A percentile compares a stretch with the other conserved stretches of the same genome.
phyloP scores from a whole-genome alignment of 192 early-diverging fungal species.

The Backusella morwellensis region DNA sequence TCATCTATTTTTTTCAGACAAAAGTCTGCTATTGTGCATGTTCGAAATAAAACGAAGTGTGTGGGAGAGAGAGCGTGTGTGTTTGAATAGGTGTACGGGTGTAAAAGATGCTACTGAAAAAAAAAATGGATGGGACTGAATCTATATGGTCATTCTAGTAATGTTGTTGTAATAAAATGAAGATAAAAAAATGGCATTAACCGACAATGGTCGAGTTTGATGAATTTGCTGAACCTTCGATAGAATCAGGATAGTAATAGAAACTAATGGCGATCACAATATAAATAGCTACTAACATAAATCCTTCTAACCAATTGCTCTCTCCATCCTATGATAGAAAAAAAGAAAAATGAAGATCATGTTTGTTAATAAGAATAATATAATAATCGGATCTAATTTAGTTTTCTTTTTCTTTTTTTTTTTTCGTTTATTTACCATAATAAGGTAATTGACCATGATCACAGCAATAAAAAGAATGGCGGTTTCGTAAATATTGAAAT shows the following conservation, averaged over 20 bases:
- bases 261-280: constrained; percentile 81
- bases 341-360: neutral
- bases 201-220: neutral
- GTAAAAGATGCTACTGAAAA: neutral
- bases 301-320: constrained; percentile 93
- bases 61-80: neutral
- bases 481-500: constrained; percentile 84
- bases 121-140: neutral
- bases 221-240: neutral
- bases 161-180: neutral
- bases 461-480: constrained; percentile 82
- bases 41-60: neutral
- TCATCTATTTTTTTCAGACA: neutral
- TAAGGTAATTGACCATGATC: constrained; percentile 75
- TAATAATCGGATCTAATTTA: neutral
- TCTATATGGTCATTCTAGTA: neutral
- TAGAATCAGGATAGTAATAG: constrained; percentile 60
- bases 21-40: neutral
- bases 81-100: neutral
- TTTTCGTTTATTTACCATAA: constrained; percentile 44
- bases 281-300: constrained; percentile 82
- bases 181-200: neutral
- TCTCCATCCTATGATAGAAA: constrained; percentile 52
- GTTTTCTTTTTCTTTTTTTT: neutral
- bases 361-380: neutral